phyloP scores from a whole-genome alignment of 1,284 basidiomycete genomes.

The Trametes hirsuta region DNA sequence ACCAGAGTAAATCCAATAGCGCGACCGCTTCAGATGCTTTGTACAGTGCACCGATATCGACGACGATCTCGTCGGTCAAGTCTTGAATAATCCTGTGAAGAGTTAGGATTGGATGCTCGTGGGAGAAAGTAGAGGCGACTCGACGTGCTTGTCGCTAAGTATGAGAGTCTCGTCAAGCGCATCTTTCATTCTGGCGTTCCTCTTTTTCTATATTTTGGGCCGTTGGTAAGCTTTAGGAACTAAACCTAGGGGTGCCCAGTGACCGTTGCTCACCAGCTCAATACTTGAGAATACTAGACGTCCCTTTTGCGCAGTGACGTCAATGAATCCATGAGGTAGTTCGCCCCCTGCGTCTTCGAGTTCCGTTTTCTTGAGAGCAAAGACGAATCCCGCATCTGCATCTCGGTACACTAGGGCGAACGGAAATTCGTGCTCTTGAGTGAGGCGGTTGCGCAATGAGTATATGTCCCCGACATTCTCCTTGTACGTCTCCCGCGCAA shows the following conservation, averaged over 20 bases:
- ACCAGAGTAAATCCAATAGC: constrained; percentile 83
- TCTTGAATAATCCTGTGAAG: constrained; percentile 70
- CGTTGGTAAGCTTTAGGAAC: background rate
- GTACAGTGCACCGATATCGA: constrained; percentile 77
- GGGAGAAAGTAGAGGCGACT: background rate
- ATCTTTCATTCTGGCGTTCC: constrained; percentile 84
- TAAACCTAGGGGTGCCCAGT: background rate
- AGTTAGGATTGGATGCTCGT: background rate
- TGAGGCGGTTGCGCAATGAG: constrained; percentile 59
- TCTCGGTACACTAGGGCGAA: constrained; percentile 72
- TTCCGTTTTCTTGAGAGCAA: constrained; percentile 69
- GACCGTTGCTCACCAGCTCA: constrained; percentile 64
- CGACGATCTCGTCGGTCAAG: constrained; percentile 65
- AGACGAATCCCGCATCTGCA: constrained; percentile 68
- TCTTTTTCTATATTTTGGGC: constrained; percentile 62
- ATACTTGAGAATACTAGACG: constrained; percentile 78
- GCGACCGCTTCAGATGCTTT: constrained; percentile 90
- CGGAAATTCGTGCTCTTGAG: constrained; percentile 65
- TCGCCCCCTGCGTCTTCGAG: constrained; percentile 48
- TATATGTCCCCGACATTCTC: constrained; percentile 89
- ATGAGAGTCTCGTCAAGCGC: constrained; percentile 82
- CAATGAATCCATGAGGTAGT: constrained; percentile 72
- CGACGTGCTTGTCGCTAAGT: constrained; percentile 71
- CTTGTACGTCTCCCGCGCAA: constrained; percentile 90
- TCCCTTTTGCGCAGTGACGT: constrained; percentile 67